These are phyloP conservation scores for Balansia obtecta DNA, from an alignment of 2,329 filamentous ascomycete genomes.

Conservation along the genomic window DNA sequence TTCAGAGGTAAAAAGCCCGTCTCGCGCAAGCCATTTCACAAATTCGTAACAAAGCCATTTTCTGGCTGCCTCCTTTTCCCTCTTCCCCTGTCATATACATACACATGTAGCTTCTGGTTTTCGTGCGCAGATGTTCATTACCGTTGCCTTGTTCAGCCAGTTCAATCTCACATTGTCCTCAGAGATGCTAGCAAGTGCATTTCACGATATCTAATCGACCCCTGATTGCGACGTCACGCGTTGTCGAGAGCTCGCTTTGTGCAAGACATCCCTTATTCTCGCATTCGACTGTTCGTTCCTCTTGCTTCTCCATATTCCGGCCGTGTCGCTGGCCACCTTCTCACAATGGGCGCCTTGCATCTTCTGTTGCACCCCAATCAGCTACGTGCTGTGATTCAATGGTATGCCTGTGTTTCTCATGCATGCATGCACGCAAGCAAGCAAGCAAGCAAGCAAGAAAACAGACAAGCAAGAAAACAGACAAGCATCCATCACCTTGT, in stretches of 20 bases:
- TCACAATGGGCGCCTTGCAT: constrained; percentile 54
- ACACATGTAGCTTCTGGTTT: neutral
- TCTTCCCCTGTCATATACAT: neutral
- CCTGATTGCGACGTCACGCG: neutral
- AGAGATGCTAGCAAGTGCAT: neutral
- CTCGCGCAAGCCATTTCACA: neutral
- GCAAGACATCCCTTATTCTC: neutral
- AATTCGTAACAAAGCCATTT: neutral
- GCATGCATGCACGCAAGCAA: neutral
- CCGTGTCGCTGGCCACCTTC: constrained; percentile 4
- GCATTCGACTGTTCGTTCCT: neutral
- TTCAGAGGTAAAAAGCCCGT: neutral
- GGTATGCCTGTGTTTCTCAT: constrained; percentile 37
- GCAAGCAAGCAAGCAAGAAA: too few species aligned
- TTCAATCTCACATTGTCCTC: neutral
- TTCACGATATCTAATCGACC: neutral
- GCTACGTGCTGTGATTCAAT: constrained; percentile 77
- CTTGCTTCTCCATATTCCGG: neutral
- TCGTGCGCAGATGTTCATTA: neutral
- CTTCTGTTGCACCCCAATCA: constrained; percentile 64
- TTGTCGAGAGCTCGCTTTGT: neutral
- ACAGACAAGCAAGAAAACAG: too few species aligned
- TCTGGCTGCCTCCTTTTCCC: neutral
- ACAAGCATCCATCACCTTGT: too few species aligned
- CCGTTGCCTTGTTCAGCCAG: neutral